Base-by-base conservation (phyloP, 164 flowering plant genomes). In the Berberis thunbergii region DNA sequence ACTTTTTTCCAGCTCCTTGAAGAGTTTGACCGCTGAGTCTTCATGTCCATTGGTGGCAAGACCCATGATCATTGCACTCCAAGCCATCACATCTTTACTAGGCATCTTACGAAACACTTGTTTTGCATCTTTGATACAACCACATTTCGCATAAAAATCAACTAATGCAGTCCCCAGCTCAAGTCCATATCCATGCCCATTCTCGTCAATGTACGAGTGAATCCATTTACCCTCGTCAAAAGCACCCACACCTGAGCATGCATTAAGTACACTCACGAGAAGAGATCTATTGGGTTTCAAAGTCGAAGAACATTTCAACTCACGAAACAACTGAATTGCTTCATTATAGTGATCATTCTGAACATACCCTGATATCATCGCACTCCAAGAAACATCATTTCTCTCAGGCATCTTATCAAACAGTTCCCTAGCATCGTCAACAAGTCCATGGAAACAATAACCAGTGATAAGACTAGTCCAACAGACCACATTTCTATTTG, bases 101-200 rank as follows among this genome's bases (percentile, higher is more conserved):
- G 45, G 63, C 66, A 70, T 60, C 52, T 44, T 60, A 8, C 48
- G 40, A 8, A 74, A 70, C 46, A 70, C 61, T 43, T 52, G 52
- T 4, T 43, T 9, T 11, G 74, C 73, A 41, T 38, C 50, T 59
- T 57, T 52, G 38, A 70, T 44, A 11, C 4, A 57, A 46, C 78
- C 78, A 53, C 75, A 75, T 49, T 75, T 75, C 4, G 75, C 70
- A 64, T 72, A 75, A 45, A 75, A 72, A 50, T 75, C 69, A 7
- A 72, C 63, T n/a, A 72, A 52, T 13, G 72, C 75, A 52, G 73
- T 72, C 13, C 64, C 69, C 1, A 69, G 41, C 44, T 72, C 40
- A 2, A 69, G 66, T n/a, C 64, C 69, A 64, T 66, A 60, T 39
- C 52, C 69, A 9, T 41, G 57, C 43, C 66, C 65, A 49, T 67